Evolutionary conservation across 2,329 filamentous ascomycete species (phyloP).

Genomic region (Chaetomiaceae sp.): DNA sequence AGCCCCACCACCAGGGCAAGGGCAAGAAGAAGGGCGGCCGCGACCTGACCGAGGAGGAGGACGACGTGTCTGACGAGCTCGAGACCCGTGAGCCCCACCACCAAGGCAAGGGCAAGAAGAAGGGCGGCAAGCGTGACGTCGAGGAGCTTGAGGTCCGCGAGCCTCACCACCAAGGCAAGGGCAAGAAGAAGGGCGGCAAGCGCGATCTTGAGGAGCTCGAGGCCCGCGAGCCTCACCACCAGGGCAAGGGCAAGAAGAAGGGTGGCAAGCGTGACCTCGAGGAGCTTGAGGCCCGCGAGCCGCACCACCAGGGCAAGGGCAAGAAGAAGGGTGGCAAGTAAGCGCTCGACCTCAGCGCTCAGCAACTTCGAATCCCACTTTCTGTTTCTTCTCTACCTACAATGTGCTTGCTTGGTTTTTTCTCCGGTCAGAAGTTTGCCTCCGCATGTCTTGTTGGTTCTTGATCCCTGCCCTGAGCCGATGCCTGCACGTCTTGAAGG

Average conservation of each 20-base stretch:
- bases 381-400: too few relatives aligned
- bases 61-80: neutral
- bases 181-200: neutral
- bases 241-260: neutral
- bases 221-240: neutral
- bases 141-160: neutral
- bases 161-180: neutral
- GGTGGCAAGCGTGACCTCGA: neutral
- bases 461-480: too few relatives aligned
- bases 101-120: neutral
- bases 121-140: neutral
- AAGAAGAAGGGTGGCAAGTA: neutral
- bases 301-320: neutral
- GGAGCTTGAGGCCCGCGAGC: neutral
- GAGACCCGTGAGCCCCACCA: neutral
- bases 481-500: too few relatives aligned
- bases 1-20: neutral
- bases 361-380: too few relatives aligned
- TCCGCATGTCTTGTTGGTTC: too few relatives aligned
- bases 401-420: too few relatives aligned
- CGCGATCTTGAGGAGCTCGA: neutral
- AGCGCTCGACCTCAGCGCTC: too few relatives aligned
- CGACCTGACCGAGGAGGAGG: neutral
- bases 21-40: neutral
- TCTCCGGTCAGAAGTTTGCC: too few relatives aligned